phyloP scores from a whole-genome alignment of 768 basidiomycete species.

The Vararia minispora region DNA sequence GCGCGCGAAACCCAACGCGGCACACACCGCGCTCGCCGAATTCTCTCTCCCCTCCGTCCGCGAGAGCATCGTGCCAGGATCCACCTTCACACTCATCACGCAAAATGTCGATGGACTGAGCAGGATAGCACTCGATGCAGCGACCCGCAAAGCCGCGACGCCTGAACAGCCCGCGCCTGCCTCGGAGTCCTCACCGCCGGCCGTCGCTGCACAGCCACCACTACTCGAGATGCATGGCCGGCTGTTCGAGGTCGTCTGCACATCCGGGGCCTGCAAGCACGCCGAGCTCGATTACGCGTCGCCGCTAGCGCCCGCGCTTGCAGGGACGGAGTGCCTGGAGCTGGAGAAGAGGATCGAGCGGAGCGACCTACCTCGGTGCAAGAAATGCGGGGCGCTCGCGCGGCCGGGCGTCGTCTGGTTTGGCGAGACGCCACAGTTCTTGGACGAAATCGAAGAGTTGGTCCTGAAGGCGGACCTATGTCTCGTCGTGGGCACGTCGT shows the following conservation, averaged over 20 bases:
- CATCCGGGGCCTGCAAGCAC: constrained; percentile 27
- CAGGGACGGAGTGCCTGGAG: constrained; percentile 28
- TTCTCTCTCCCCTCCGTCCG: constrained; percentile 30
- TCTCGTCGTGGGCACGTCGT: constrained; percentile 28
- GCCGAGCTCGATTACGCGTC: constrained; percentile 28
- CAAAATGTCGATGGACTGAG: constrained; percentile 56
- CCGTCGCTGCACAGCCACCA: constrained; percentile 10
- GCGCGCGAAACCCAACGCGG: constrained; percentile 38
- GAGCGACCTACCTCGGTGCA: constrained; percentile 21
- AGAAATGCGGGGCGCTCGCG: constrained; percentile 18
- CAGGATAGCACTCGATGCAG: constrained; percentile 24
- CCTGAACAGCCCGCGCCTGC: neutral
- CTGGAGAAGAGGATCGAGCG: constrained; percentile 18
- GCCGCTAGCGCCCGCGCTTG: constrained; percentile 35
- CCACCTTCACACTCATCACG: constrained; percentile 40
- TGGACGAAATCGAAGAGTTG: constrained; percentile 19
- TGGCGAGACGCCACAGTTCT: constrained; percentile 20
- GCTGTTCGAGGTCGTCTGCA: constrained; percentile 44
- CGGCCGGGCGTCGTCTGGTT: constrained; percentile 31
- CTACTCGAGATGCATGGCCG: constrained; percentile 53
- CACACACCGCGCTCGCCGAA: constrained; percentile 39
- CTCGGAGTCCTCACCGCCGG: neutral
- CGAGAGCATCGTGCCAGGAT: constrained; percentile 27
- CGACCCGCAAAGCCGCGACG: too few species aligned
- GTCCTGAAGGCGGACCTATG: constrained; percentile 22